phyloP scores from a whole-genome alignment of 2,329 filamentous ascomycete genomes.

The Stachybotrys chlorohalonatus region DNA sequence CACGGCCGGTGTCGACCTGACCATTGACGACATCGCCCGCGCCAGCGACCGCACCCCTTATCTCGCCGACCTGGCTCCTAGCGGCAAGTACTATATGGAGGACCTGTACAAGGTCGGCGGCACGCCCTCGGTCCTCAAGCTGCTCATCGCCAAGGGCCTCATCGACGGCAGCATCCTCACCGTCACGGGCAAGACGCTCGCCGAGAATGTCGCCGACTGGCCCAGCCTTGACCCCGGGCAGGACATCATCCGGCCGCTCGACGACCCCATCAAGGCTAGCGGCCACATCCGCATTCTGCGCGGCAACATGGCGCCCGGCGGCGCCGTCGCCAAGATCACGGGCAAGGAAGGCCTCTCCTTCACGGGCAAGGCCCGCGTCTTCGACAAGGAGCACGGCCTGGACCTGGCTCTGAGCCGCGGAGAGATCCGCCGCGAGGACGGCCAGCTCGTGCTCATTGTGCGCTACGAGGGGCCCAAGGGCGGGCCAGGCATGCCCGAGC shows the following conservation, averaged over 20 bases:
- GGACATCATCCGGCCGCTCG: constrained; percentile 75
- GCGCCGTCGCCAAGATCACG: constrained; percentile 92
- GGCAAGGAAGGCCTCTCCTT: constrained; percentile 87
- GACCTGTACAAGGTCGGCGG: constrained; percentile 82
- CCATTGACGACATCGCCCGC: constrained; percentile 73
- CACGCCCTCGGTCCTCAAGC: constrained; percentile 76
- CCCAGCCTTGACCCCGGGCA: constrained; percentile 72
- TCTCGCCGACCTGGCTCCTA: constrained; percentile 77
- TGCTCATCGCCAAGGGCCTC: constrained; percentile 66
- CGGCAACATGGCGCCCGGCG: constrained; percentile 81
- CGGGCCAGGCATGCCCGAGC: constrained; percentile 93
- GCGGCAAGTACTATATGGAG: constrained; percentile 78
- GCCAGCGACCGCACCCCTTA: constrained; percentile 78
- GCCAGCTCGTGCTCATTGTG: constrained; percentile 83
- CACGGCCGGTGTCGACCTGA: constrained; percentile 68
- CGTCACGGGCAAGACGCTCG: constrained; percentile 75
- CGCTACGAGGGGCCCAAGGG: constrained; percentile 92
- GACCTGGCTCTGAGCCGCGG: constrained; percentile 67
- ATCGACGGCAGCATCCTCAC: constrained; percentile 73
- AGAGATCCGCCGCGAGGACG: constrained; percentile 41
- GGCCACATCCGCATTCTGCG: constrained; percentile 84
- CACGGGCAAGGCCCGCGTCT: constrained; percentile 71
- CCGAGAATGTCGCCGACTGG: constrained; percentile 69
- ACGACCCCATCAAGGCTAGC: constrained; percentile 64
- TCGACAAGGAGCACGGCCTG: constrained; percentile 76